Base-by-base conservation (phyloP, 2,329 filamentous ascomycete genomes). In the Hypomyces perniciosus region DNA sequence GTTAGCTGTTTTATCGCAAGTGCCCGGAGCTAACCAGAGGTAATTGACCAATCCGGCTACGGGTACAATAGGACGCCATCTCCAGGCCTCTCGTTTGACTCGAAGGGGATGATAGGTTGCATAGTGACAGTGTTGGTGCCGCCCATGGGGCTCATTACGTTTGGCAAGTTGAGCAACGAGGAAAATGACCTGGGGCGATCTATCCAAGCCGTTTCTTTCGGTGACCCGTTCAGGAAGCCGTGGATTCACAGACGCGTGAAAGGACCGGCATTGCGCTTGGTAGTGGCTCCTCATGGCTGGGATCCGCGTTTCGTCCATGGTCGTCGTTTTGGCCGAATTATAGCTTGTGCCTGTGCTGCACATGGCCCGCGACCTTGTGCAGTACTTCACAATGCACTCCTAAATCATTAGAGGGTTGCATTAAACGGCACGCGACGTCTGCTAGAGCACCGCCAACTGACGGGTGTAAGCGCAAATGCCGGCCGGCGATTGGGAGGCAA, bases 391-490 rank as follows among this genome's bases (percentile, higher is more conserved):
- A 20, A 20, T 38, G 35, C 35, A 38, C n/a, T 38, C 35, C 20
- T 38, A 38, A 38, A 38, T 38, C 35, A n/a, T 38, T 5, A 6
- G n/a, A 34, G 33, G 45, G 50, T 52, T 52, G 41, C 40, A 52
- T 45, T 29, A 2, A 37, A 30, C 26, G 41, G 50, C 50, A 48
- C 45, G 50, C 29, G 50, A 48, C 50, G 30, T 45, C 29, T 40
- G 27, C 44, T 41, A 8, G 28, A 12, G 34, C 42, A 27, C 41
- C 26, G 30, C 29, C 9, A n/a, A 13, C 9, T 8, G 28, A 8
- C 20, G 29, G 35, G 29, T 13, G 26, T 13, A 40, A n/a, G 6
- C 33, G 33, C 33, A 35, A 35, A 8, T 35, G 37, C 12, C 12
- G 37, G n/a, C 42, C 29, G 20, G 48, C 42, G 41, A 50, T 44